Evolutionary conservation across 192 early-diverging fungal genomes (phyloP), one percentile per base, ranked within the genome.

Genomic region (Physocladia obscura): DNA sequence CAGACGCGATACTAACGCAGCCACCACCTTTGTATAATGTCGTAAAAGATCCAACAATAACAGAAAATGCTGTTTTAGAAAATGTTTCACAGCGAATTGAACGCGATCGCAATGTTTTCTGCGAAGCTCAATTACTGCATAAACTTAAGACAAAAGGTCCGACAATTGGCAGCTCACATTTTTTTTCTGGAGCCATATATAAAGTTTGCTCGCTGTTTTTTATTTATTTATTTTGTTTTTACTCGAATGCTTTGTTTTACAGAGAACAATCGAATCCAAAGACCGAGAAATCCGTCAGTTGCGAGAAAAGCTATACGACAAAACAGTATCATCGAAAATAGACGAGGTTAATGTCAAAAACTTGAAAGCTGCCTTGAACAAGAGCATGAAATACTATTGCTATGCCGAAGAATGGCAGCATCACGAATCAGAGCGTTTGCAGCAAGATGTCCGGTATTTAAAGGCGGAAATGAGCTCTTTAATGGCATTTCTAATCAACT

Each of bases 371-470:
- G 85, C 84, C 0, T 57, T 87, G 17, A 80, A 75, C 38, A 74
- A 74, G 54, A 74, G 77, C 3, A 77, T 87, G 59, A 79, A 82
- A 51, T 87, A 86, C 65, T 85, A 87, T 63, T 71, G 73, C 22
- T 83, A 77, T 55, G 85, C 85, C 6, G 85, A 87, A 71, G 83
- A 85, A 50, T 87, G 85, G 85, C 84, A 86, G 63, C 57, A 54
- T 35, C 49, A 39, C 8, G 83, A 87, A 61, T 77, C 78, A 60
- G 39, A 67, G 2, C 57, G 82, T n/a, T 60, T 87, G 60, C 76
- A 80, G 52, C 59, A 70, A 30, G 81, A 84, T 60, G 72, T 86
- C n/a, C 67, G 76, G 38, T 61, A 74, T 51, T 57, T 87, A 26
- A 87, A 87, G 65, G 77, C 70, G 0, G 84, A 87, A 69, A 69